Evolutionary conservation across 1,284 basidiomycete species (phyloP).

Genomic region (Cryptococcus depauperatus): DNA sequence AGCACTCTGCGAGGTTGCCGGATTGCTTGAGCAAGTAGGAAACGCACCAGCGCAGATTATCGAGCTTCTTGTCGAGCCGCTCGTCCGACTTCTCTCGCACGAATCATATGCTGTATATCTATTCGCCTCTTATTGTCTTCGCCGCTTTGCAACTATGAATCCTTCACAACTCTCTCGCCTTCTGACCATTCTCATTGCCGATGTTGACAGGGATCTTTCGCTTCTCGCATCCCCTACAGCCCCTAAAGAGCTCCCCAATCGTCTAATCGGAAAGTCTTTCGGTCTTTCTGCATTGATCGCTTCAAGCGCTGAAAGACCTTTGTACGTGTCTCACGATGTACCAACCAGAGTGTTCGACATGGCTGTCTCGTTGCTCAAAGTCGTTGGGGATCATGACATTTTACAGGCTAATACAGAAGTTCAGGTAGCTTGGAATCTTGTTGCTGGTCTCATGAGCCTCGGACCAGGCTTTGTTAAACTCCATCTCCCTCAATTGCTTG

Average conservation of each 20-base stretch:
- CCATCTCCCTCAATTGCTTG: slow-evolving; percentile 83
- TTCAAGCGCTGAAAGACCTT: slow-evolving; percentile 73
- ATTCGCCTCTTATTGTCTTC: slow-evolving; percentile 70
- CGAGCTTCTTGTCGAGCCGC: slow-evolving; percentile 77
- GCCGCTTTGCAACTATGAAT: slow-evolving; percentile 81
- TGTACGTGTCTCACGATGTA: slow-evolving; percentile 93
- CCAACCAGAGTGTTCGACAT: slow-evolving; percentile 84
- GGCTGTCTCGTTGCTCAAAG: slow-evolving; percentile 81
- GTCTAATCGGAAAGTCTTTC: slow-evolving; percentile 78
- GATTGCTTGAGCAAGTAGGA: slow-evolving; percentile 78
- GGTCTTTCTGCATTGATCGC: slow-evolving; percentile 81
- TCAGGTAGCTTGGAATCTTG: slow-evolving; percentile 88
- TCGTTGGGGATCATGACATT: slow-evolving; percentile 82
- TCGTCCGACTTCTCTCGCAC: slow-evolving; percentile 77
- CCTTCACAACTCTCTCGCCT: slow-evolving; percentile 74
- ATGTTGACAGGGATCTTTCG: slow-evolving; percentile 58
- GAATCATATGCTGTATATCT: slow-evolving; percentile 80
- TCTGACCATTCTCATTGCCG: slow-evolving; percentile 74
- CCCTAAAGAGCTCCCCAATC: slow-evolving; percentile 61
- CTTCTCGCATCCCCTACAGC: slow-evolving; percentile 55
- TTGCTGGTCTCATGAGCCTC: slow-evolving; percentile 82
- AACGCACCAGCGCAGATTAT: slow-evolving; percentile 84
- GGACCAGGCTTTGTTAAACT: slow-evolving; percentile 88
- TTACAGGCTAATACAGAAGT: slow-evolving; percentile 74
- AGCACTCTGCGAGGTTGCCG: slow-evolving; percentile 73